Conservation (phyloP, 169 alveolate species). For the Toxoplasma gondii region DNA sequence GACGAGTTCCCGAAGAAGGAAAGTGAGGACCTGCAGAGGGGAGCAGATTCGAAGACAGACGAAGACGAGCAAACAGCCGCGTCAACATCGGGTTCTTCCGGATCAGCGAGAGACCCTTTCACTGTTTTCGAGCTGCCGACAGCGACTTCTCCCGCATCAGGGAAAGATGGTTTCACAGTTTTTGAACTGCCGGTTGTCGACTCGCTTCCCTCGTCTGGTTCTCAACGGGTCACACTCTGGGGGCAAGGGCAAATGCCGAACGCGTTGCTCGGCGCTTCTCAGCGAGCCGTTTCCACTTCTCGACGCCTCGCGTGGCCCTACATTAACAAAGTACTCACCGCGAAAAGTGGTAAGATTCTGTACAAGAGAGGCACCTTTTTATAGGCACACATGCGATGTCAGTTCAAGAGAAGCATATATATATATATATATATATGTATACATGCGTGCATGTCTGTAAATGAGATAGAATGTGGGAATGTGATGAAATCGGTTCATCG, state of each 20-base stretch:
- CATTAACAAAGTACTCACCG: not conserved
- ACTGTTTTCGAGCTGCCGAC: not conserved
- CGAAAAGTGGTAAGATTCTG: not conserved
- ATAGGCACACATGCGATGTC: too few species aligned
- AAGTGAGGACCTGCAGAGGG: too few species aligned
- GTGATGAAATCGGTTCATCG: too few species aligned
- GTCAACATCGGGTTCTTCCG: not conserved
- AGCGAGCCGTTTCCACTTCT: not conserved
- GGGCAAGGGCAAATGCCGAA: not conserved
- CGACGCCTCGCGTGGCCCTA: not conserved
- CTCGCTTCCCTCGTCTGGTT: not conserved
- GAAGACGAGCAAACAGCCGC: not conserved
- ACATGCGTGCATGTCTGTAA: too few species aligned
- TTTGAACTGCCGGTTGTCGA: not conserved
- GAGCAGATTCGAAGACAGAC: not conserved
- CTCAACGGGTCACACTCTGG: not conserved
- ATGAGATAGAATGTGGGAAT: too few species aligned
- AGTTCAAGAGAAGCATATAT: too few species aligned
- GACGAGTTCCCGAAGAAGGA: too few species aligned
- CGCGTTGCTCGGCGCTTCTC: not conserved
- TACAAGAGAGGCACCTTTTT: not conserved
- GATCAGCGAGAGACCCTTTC: not conserved
- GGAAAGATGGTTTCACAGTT: not conserved
- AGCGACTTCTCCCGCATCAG: not conserved
- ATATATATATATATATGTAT: not conserved